phyloP scores from a whole-genome alignment of 495 filamentous ascomycete genomes.

The Daldinia vernicosa region DNA sequence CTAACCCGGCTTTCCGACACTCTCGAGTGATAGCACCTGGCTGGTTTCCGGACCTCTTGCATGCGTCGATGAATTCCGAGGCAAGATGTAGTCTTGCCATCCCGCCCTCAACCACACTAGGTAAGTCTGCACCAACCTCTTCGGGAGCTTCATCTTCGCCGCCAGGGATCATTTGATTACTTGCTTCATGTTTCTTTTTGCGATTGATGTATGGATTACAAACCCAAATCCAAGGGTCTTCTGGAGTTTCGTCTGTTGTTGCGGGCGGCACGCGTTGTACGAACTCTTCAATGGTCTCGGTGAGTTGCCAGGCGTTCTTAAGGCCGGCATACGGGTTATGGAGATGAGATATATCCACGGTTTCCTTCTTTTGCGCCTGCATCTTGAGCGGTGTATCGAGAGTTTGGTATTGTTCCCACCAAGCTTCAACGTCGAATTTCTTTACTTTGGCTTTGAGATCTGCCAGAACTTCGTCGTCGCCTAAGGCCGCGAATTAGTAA shows the following conservation, averaged over 20 bases:
- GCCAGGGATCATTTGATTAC: slow-evolving; percentile 48
- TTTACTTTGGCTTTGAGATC: slow-evolving; percentile 46
- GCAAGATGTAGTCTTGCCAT: slow-evolving; percentile 49
- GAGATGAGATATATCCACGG: slow-evolving; percentile 33
- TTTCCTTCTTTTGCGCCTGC: slow-evolving; percentile 33
- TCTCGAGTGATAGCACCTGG: slow-evolving; percentile 57
- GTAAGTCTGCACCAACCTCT: slow-evolving; percentile 39
- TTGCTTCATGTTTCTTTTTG: slow-evolving; percentile 30
- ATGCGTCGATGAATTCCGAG: slow-evolving; percentile 44
- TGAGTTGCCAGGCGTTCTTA: slow-evolving; percentile 58
- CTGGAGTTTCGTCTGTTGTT: slow-evolving; percentile 52
- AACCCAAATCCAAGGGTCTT: slow-evolving; percentile 73
- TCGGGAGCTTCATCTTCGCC: slow-evolving; percentile 55
- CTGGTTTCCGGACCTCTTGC: slow-evolving; percentile 37
- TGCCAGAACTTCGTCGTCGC: slow-evolving; percentile 59
- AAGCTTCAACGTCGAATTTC: slow-evolving; percentile 57
- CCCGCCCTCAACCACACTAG: slow-evolving; percentile 46
- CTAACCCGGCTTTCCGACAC: slow-evolving; percentile 59
- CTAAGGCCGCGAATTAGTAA: slow-evolving; percentile 50
- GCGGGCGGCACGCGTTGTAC: slow-evolving; percentile 71
- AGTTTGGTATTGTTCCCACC: slow-evolving; percentile 52
- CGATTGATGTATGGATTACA: slow-evolving; percentile 60
- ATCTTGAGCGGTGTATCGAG: slow-evolving; percentile 42
- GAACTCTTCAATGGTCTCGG: slow-evolving; percentile 70
- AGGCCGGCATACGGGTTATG: slow-evolving; percentile 59